A percentile compares a stretch with the other conserved stretches of the same genome.
Evolutionary conservation across 768 basidiomycete species (phyloP).

Genomic region (Kwoniella dejecticola): DNA sequence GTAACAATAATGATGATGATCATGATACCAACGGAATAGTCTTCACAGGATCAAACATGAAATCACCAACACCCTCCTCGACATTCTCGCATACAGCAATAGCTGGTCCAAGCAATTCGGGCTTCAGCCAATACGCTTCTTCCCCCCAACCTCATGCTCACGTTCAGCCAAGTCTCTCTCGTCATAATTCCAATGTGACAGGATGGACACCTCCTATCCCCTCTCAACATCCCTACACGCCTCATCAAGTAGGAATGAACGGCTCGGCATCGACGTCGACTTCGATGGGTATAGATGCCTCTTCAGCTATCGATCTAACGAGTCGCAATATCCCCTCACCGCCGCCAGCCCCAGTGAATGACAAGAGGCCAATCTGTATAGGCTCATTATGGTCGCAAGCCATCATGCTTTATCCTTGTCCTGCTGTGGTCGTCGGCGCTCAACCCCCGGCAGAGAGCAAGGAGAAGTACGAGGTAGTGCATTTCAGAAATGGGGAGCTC

Average conservation of each 20-base stretch:
- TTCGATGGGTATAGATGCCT: slow-evolving; percentile 2
- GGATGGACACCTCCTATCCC: too few relatives aligned
- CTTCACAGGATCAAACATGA: slow-evolving; percentile 15
- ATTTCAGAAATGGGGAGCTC: slow-evolving; percentile 38
- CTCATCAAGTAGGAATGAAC: slow-evolving; percentile 3
- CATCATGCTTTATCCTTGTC: slow-evolving; percentile 46
- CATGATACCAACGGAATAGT: slow-evolving; percentile 2
- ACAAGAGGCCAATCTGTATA: slow-evolving; percentile 43
- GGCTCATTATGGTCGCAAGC: slow-evolving; percentile 35
- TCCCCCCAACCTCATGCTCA: too few relatives aligned
- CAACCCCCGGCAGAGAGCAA: slow-evolving; percentile 17
- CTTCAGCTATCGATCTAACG: slow-evolving; percentile 26
- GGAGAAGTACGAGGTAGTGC: slow-evolving; percentile 34
- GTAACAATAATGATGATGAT: too few relatives aligned
- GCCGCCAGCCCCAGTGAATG: slow-evolving; percentile 25
- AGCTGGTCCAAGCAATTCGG: slow-evolving; percentile 16
- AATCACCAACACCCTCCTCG: neutral
- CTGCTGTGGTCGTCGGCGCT: slow-evolving; percentile 35
- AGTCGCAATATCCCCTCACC: slow-evolving; percentile 19
- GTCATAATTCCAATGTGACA: too few relatives aligned
- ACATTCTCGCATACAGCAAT: too few relatives aligned
- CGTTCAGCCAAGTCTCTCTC: too few relatives aligned
- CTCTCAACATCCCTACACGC: too few relatives aligned
- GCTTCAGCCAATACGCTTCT: too few relatives aligned
- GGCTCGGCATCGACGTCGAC: neutral